Evolutionary conservation across 257 asterid genomes (phyloP).

Genomic region (Lithospermum erythrorhizon): DNA sequence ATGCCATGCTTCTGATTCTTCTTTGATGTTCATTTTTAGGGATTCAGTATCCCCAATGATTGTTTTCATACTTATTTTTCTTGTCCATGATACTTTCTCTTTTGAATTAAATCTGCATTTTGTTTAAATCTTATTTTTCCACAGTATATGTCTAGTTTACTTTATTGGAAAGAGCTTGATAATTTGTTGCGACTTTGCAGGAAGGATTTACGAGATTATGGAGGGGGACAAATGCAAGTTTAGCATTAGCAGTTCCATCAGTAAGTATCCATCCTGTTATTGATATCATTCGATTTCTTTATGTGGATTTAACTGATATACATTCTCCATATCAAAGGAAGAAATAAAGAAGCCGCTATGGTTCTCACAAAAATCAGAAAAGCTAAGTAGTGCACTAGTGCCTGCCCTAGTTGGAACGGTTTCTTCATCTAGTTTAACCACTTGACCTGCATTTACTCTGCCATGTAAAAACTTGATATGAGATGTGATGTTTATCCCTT

Average conservation of each 20-base stretch:
- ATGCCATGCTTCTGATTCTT: background rate
- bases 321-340: background rate
- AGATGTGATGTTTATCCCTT: too few relatives aligned
- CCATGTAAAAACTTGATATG: too few relatives aligned
- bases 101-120: background rate
- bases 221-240: slow-evolving; percentile 96
- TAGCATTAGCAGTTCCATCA: slow-evolving; percentile 84
- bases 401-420: too few relatives aligned
- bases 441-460: too few relatives aligned
- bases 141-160: background rate
- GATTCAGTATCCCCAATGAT: background rate
- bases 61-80: background rate
- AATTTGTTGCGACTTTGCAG: slow-evolving; percentile 27
- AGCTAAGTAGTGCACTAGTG: too few relatives aligned
- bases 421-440: too few relatives aligned
- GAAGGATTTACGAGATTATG: slow-evolving; percentile 77
- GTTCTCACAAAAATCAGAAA: too few relatives aligned
- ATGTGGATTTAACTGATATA: too few relatives aligned
- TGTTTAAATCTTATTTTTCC: background rate
- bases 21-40: too few relatives aligned
- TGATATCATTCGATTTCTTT: background rate
- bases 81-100: background rate
- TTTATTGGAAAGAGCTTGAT: background rate
- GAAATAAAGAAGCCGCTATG: too few relatives aligned
- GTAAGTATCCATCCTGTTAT: slow-evolving; percentile 33